Conservation (phyloP, 306 rosid species). For the Casuarina equisetifolia region DNA sequence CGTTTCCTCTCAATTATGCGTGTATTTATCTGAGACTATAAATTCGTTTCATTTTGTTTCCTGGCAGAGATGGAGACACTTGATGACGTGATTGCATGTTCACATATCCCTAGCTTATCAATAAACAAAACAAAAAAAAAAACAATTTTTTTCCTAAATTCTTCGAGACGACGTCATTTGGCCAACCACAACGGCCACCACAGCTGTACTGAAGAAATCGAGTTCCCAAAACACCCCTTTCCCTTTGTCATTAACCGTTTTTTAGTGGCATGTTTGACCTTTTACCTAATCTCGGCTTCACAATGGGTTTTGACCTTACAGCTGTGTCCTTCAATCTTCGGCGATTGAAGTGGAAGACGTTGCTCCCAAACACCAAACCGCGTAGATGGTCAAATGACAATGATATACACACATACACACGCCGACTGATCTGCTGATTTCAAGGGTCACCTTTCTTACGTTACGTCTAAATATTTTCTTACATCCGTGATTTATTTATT, state of each 20-base stretch:
- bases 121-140: neutral
- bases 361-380: neutral
- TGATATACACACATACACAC: neutral
- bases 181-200: neutral
- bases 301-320: too few relatives aligned
- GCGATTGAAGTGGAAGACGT: too few relatives aligned
- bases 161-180: neutral
- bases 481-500: too few relatives aligned
- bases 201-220: too few relatives aligned
- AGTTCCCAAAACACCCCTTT: neutral
- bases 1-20: neutral
- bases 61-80: slow-evolving; percentile 37
- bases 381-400: neutral
- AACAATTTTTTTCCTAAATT: neutral
- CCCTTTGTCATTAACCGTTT: too few relatives aligned
- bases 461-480: too few relatives aligned
- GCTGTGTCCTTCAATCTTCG: too few relatives aligned
- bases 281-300: too few relatives aligned
- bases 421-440: neutral
- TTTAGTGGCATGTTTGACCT: neutral
- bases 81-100: slow-evolving; percentile 32
- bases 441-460: neutral
- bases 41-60: neutral
- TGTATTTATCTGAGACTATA: neutral
- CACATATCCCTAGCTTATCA: neutral